phyloP scores from a whole-genome alignment of 2,329 filamentous ascomycete species.

The Sporothrix phasma region DNA sequence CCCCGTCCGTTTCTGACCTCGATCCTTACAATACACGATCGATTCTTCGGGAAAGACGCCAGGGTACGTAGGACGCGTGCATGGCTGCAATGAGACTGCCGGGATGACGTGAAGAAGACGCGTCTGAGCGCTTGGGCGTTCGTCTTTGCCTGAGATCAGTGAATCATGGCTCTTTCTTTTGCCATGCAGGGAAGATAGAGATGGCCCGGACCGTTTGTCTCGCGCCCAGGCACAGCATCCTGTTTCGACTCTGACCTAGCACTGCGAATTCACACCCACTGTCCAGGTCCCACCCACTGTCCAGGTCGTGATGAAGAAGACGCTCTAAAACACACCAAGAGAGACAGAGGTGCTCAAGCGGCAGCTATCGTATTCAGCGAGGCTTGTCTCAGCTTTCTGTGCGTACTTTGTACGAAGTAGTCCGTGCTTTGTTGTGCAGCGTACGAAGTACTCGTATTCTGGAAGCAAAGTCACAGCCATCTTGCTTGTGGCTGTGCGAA shows the following conservation, averaged over 20 bases:
- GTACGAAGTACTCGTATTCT: not conserved
- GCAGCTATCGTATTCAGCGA: not conserved
- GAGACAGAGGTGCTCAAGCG: not conserved
- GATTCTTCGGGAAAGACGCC: not conserved
- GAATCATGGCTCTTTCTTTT: not conserved
- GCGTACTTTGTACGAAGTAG: not conserved
- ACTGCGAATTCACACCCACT: not conserved
- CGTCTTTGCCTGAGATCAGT: too few relatives aligned
- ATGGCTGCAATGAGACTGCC: not conserved
- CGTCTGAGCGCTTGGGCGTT: not conserved
- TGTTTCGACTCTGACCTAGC: not conserved
- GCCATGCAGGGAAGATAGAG: not conserved
- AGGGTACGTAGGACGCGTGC: not conserved
- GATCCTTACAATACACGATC: not conserved
- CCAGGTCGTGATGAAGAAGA: too few relatives aligned
- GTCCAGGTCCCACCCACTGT: too few relatives aligned
- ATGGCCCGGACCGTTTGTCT: not conserved
- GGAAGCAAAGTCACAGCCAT: not conserved
- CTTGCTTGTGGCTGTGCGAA: not conserved
- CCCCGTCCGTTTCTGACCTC: not conserved
- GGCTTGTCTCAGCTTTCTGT: not conserved
- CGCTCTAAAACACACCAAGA: not conserved
- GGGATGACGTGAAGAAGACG: not conserved
- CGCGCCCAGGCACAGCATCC: not conserved
- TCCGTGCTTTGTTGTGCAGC: not conserved